Conservation (phyloP, 768 basidiomycete genomes). For the Tricholoma hemisulphureum region DNA sequence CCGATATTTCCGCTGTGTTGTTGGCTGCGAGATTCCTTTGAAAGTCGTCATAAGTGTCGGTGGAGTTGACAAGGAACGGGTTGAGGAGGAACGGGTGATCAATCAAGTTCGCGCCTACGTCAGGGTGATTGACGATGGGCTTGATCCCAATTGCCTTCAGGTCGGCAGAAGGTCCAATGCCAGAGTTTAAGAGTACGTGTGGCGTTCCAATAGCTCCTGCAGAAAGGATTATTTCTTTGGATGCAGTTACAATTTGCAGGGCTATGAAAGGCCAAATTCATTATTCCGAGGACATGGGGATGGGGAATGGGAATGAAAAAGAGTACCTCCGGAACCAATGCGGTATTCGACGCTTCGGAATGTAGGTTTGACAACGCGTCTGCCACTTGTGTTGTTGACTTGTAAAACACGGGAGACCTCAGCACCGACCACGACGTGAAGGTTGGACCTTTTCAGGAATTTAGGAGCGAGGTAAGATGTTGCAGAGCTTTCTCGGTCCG, state of each 20-base stretch:
- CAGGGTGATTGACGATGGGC: conserved; percentile 19
- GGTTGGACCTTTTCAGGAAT: conserved; percentile 18
- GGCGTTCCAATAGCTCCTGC: conserved; percentile 31
- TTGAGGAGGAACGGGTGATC: conserved; percentile 20
- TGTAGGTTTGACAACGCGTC: no score
- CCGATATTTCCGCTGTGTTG: not conserved
- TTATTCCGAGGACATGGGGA: no score
- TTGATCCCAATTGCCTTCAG: conserved; percentile 13
- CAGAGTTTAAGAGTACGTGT: conserved; percentile 25
- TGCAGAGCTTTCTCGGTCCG: conserved; percentile 18
- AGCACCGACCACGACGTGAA: conserved; percentile 18
- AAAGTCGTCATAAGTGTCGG: conserved; percentile 1
- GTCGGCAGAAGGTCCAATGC: conserved; percentile 23
- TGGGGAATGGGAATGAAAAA: no score
- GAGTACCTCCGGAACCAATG: no score
- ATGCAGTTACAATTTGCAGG: conserved; percentile 17
- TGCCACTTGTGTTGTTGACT: no score
- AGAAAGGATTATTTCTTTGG: conserved; percentile 31
- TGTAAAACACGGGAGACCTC: conserved; percentile 12
- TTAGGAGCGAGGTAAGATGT: conserved; percentile 20
- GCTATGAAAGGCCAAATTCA: not conserved
- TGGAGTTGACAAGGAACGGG: conserved; percentile 13
- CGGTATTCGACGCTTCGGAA: no score
- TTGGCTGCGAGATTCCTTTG: not conserved
- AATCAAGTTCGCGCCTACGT: conserved; percentile 22